These are phyloP conservation scores for Bipolaris sorokiniana DNA, from an alignment of 2,329 filamentous ascomycete species.

Conservation along the genomic window DNA sequence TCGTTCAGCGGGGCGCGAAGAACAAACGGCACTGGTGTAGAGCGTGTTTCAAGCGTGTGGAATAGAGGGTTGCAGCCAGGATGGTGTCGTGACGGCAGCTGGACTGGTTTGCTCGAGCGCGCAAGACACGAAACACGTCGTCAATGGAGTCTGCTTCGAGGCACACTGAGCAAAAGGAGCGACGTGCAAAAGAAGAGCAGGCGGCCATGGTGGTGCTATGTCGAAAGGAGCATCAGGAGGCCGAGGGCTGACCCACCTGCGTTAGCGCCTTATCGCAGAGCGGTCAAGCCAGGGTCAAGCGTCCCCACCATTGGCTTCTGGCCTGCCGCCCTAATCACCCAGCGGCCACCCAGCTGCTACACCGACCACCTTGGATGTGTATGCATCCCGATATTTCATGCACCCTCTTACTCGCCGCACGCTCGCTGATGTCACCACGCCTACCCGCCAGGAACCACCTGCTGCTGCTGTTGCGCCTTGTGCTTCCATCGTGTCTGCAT, in stretches of 20 bases:
- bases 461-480: not conserved
- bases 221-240: conserved; percentile 30
- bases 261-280: conserved; percentile 16
- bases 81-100: not conserved
- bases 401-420: not conserved
- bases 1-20: conserved; percentile 16
- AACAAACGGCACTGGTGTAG: conserved; percentile 27
- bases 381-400: conserved; percentile 6
- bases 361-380: conserved; percentile 6
- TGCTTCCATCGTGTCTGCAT: not conserved
- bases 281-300: conserved; percentile 11
- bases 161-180: conserved; percentile 10
- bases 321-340: conserved; percentile 21
- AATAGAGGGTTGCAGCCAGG: conserved; percentile 11
- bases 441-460: not conserved
- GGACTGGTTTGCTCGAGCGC: not conserved
- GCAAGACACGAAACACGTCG: conserved; percentile 1
- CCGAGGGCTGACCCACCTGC: conserved; percentile 14
- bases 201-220: conserved; percentile 2
- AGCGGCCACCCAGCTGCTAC: conserved; percentile 14
- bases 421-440: conserved; percentile 5
- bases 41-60: conserved; percentile 31
- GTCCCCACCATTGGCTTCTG: conserved; percentile 13
- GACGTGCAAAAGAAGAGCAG: conserved; percentile 10
- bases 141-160: conserved; percentile 5